Base-by-base conservation (phyloP, 257 asterid species). In the Linaria vulgaris region DNA sequence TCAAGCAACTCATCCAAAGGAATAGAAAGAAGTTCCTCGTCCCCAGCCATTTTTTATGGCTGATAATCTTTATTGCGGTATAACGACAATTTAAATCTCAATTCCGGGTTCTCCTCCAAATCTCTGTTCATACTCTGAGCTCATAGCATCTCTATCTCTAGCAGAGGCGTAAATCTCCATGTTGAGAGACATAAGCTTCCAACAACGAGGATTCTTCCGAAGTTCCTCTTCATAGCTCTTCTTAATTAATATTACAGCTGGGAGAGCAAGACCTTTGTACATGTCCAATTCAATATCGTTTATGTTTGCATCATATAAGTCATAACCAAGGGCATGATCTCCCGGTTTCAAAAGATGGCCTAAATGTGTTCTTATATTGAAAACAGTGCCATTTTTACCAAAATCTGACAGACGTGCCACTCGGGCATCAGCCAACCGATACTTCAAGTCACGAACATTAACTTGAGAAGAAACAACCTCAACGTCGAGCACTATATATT, bases 291-390 rank as follows among this genome's bases (percentile, higher is more conserved):
- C 71, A 23, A 47, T 23, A 39, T 71, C 66, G 25, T 64, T 57
- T 24, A 9, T 55, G 46, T 71, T 71, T 0, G 75, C 54, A 6
- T 52, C 54, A 34, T 48, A 47, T 37, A 71, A 23, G 67, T 71
- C 76, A 49, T 71, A 71, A 12, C 76, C 76, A 64, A 71, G 61
- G 15, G 76, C 76, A 56, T 71, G 6, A 64, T 63, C 76, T 52
- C 76, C 75, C 46, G 75, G 75, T 20, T 38, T 70, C n/a, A 70
- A 61, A 38, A 63, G 50, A 56, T 64, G 66, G 55, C 75, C 75
- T 51, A 71, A n/a, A n/a, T n/a, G n/a, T n/a, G n/a, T n/a, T n/a
- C n/a, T n/a, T n/a, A n/a, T n/a, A n/a, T n/a, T n/a, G 48, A 71
- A 64, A 14, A 55, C 56, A 1, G 43, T 61, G 30, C 46, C 43